phyloP scores from a whole-genome alignment of 345 rosid genomes.

The Carallia brachiata region DNA sequence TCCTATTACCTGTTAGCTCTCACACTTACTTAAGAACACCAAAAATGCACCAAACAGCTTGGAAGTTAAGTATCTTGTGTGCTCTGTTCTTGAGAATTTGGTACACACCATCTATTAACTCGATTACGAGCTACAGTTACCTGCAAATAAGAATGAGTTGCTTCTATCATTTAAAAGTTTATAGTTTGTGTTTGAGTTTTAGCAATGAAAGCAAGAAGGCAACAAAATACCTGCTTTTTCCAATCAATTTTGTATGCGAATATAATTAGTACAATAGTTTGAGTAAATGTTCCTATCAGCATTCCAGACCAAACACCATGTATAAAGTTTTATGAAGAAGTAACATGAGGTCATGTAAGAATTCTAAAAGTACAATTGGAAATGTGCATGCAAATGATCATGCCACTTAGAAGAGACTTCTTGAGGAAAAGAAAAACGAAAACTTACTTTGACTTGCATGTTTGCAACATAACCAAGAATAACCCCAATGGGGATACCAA shows the following conservation, averaged over 20 bases:
- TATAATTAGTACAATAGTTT: conserved; percentile 50
- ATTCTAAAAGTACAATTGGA: too few species aligned
- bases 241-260: conserved; percentile 65
- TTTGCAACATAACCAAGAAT: conserved; percentile 51
- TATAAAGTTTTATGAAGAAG: not conserved
- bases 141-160: conserved; percentile 4
- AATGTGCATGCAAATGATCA: too few species aligned
- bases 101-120: conserved; percentile 21
- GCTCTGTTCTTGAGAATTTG: conserved; percentile 14
- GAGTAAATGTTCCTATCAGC: conserved; percentile 65
- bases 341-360: not conserved
- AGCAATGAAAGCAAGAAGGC: not conserved
- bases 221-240: conserved; percentile 63
- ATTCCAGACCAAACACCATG: conserved; percentile 87
- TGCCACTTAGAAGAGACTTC: too few species aligned
- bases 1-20: too few species aligned
- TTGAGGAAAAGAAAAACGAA: not conserved
- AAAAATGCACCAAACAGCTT: too few species aligned
- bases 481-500: conserved; percentile 67
- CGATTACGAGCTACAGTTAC: conserved; percentile 22
- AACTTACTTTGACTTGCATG: conserved; percentile 60
- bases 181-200: not conserved
- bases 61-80: not conserved
- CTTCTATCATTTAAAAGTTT: too few species aligned
- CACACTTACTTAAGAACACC: too few species aligned